These are phyloP conservation scores for Corymbia citriodora DNA, from an alignment of 441 rosid genomes.

Conservation along the genomic window DNA sequence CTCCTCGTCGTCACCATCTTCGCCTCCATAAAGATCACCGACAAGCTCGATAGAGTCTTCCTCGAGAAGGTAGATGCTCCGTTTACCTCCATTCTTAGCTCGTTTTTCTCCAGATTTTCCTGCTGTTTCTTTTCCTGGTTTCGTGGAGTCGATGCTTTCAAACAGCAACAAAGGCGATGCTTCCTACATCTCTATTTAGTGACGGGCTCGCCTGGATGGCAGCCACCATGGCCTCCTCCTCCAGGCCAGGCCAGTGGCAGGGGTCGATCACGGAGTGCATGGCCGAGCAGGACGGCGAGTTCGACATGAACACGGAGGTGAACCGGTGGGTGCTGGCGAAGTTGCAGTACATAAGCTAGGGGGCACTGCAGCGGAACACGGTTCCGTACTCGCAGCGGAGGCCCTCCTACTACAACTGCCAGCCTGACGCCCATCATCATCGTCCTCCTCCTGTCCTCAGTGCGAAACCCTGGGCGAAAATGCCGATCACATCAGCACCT, in stretches of 20 bases:
- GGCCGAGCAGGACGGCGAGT: not conserved
- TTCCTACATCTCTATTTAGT: too few relatives aligned
- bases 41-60: slow-evolving; percentile 58
- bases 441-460: too few relatives aligned
- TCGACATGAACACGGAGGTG: not conserved
- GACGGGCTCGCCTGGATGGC: not conserved
- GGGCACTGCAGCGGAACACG: slow-evolving; percentile 40
- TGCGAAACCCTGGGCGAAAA: too few relatives aligned
- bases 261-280: not conserved
- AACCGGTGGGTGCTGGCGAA: slow-evolving; percentile 39
- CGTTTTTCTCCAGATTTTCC: not conserved
- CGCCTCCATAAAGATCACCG: slow-evolving; percentile 56
- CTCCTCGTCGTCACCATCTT: slow-evolving; percentile 48
- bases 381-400: slow-evolving; percentile 59
- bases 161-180: not conserved
- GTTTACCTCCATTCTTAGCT: not conserved
- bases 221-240: not conserved
- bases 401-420: slow-evolving; percentile 58
- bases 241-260: not conserved
- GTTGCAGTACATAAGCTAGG: slow-evolving; percentile 49
- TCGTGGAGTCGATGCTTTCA: not conserved
- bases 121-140: not conserved
- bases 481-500: too few relatives aligned
- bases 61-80: slow-evolving; percentile 57
- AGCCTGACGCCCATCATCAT: slow-evolving; percentile 34